Evolutionary conservation across 2,329 filamentous ascomycete genomes (phyloP).

Genomic region (Fusarium dimerum): DNA sequence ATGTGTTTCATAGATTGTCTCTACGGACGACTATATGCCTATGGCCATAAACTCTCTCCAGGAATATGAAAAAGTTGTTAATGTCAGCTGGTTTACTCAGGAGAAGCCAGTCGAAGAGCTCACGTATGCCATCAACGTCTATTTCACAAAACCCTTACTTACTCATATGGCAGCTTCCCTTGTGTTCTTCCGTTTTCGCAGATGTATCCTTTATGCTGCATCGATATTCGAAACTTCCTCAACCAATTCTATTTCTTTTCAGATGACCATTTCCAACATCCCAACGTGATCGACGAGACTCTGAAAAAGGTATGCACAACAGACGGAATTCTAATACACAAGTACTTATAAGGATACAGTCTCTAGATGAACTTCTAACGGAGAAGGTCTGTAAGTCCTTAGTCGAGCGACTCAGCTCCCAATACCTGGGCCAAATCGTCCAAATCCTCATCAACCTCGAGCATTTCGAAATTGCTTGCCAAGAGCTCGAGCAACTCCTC

Average conservation of each 20-base stretch:
- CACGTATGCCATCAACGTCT: slow-evolving; percentile 51
- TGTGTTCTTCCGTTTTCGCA: slow-evolving; percentile 97
- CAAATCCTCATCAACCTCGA: slow-evolving; percentile 98
- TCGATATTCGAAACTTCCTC: slow-evolving; percentile 95
- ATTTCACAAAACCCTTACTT: slow-evolving; percentile 1
- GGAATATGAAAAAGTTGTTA: slow-evolving; percentile 94
- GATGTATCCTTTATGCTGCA: slow-evolving; percentile 98
- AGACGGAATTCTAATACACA: accelerated
- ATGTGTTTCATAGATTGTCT: slow-evolving; percentile 56
- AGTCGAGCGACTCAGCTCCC: slow-evolving; percentile 83
- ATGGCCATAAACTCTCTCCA: slow-evolving; percentile 92
- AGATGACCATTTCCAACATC: slow-evolving; percentile 92
- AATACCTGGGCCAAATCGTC: slow-evolving; percentile 96
- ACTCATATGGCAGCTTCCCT: slow-evolving; percentile 65
- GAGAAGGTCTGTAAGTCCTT: slow-evolving; percentile 89
- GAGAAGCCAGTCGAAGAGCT: slow-evolving; percentile 76
- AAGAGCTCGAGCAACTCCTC: slow-evolving; percentile 83
- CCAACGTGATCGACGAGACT: slow-evolving; percentile 86
- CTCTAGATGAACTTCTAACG: slow-evolving; percentile 91
- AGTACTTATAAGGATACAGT: slow-evolving; percentile 49
- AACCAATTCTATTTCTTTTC: slow-evolving; percentile 99
- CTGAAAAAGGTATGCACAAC: slow-evolving; percentile 64
- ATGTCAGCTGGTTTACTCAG: slow-evolving; percentile 93
- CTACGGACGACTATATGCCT: slow-evolving; percentile 99
- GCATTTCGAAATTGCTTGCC: slow-evolving; percentile 92